These are phyloP conservation scores for Nasturtium officinale DNA, from an alignment of 345 rosid genomes.

Conservation along the genomic window DNA sequence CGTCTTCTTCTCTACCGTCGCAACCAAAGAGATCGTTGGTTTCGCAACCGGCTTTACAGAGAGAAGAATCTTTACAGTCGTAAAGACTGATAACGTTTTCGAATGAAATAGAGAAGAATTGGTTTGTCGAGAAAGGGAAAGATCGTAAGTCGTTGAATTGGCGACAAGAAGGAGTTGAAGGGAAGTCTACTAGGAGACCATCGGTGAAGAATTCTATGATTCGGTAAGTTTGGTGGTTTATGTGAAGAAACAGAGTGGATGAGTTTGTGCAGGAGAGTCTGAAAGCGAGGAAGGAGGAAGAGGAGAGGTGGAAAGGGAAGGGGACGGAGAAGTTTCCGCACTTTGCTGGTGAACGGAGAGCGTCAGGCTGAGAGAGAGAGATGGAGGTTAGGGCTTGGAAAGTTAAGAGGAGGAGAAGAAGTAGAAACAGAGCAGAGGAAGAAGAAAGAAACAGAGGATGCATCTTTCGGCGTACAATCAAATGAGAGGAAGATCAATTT, in stretches of 20 bases:
- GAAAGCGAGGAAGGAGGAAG: slow-evolving; percentile 51
- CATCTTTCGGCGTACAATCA: slow-evolving; percentile 26
- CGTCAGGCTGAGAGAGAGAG: slow-evolving; percentile 44
- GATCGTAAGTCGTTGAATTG: slow-evolving; percentile 67
- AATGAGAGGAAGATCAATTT: slow-evolving; percentile 22
- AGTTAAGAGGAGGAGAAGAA: slow-evolving; percentile 44
- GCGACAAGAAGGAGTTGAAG: slow-evolving; percentile 60
- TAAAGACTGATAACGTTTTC: slow-evolving; percentile 78
- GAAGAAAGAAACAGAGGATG: slow-evolving; percentile 43
- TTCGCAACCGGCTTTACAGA: slow-evolving; percentile 73
- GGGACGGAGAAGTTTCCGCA: slow-evolving; percentile 65
- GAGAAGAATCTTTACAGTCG: slow-evolving; percentile 84
- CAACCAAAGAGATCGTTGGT: slow-evolving; percentile 64
- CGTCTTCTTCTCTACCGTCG: slow-evolving; percentile 49
- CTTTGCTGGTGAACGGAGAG: slow-evolving; percentile 46
- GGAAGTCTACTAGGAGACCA: slow-evolving; percentile 71
- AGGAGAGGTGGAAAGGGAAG: slow-evolving; percentile 66
- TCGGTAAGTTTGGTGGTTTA: slow-evolving; percentile 50
- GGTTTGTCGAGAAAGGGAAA: slow-evolving; percentile 52
- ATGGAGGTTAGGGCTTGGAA: slow-evolving; percentile 42
- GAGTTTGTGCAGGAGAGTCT: slow-evolving; percentile 69
- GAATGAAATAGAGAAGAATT: slow-evolving; percentile 57
- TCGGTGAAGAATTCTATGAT: slow-evolving; percentile 71
- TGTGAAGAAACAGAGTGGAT: slow-evolving; percentile 55
- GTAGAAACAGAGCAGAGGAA: slow-evolving; percentile 44